phyloP scores from a whole-genome alignment of 768 basidiomycete species.

The Chiua virens region DNA sequence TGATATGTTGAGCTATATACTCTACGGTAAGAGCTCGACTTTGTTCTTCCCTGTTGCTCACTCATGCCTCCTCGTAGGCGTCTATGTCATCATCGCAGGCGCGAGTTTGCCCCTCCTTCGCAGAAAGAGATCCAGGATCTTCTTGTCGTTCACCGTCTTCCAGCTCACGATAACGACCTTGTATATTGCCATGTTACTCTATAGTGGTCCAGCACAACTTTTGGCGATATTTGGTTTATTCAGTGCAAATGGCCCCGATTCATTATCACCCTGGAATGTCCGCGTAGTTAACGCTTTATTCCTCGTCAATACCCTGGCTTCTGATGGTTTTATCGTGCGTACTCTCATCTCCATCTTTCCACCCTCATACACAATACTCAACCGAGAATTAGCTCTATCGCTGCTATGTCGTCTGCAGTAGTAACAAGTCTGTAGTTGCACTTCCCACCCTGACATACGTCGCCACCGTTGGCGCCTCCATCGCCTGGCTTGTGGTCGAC shows the following conservation, averaged over 20 bases:
- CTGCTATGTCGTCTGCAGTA: slow-evolving; percentile 22
- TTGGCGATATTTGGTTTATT: slow-evolving; percentile 10
- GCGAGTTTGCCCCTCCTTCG: slow-evolving; percentile 13
- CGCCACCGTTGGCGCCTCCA: slow-evolving; percentile 11
- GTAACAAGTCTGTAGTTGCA: background rate
- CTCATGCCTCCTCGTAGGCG: slow-evolving; percentile 3
- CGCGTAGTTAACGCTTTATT: slow-evolving; percentile 10
- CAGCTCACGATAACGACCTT: slow-evolving; percentile 19
- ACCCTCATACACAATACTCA: background rate
- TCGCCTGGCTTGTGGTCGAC: slow-evolving; percentile 16
- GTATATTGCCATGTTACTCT: slow-evolving; percentile 21
- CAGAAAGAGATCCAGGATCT: slow-evolving; percentile 16
- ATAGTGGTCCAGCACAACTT: slow-evolving; percentile 12
- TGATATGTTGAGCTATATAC: slow-evolving; percentile 15
- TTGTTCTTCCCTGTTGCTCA: too few relatives aligned
- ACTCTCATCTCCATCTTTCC: too few relatives aligned
- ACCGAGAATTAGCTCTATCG: slow-evolving; percentile 15
- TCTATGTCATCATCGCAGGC: slow-evolving; percentile 13
- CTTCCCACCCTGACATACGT: slow-evolving; percentile 13
- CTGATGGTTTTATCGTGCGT: slow-evolving; percentile 24
- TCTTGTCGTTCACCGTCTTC: slow-evolving; percentile 6
- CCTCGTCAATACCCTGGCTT: slow-evolving; percentile 18
- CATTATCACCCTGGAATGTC: slow-evolving; percentile 16
- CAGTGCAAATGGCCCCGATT: slow-evolving; percentile 6
- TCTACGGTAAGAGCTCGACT: slow-evolving; percentile 14